These are phyloP conservation scores for Cystobasidium slooffiae DNA, from an alignment of 1,284 basidiomycete species.

Conservation along the genomic window DNA sequence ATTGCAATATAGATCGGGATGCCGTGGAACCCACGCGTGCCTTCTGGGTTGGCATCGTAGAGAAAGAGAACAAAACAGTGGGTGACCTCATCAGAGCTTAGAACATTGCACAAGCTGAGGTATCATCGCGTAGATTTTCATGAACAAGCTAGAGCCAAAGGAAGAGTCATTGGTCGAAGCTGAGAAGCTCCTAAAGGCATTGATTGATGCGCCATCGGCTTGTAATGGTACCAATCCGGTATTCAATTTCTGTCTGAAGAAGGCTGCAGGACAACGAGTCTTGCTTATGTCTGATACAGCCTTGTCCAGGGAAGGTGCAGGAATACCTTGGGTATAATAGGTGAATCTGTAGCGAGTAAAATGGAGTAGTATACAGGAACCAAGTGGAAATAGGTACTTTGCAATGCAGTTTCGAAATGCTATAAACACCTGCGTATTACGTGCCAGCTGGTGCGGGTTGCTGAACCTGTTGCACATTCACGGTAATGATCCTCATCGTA, in stretches of 20 bases:
- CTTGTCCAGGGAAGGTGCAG: not conserved
- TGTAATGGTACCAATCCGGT: conserved; percentile 27
- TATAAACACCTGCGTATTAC: too few species aligned
- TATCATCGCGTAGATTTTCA: conserved; percentile 13
- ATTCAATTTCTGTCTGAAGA: conserved; percentile 36
- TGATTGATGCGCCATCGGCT: conserved; percentile 11
- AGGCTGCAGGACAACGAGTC: not conserved
- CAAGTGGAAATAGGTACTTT: not conserved
- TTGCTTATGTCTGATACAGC: conserved; percentile 26
- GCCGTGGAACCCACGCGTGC: conserved; percentile 4
- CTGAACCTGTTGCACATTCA: too few species aligned
- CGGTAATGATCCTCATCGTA: too few species aligned
- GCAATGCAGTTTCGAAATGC: not conserved
- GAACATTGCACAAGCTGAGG: not conserved
- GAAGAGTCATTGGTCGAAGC: conserved; percentile 13
- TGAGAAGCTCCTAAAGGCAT: not conserved
- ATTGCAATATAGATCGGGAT: conserved; percentile 19
- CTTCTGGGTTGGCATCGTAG: conserved; percentile 21
- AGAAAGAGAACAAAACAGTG: conserved; percentile 17
- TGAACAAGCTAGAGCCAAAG: conserved; percentile 32
- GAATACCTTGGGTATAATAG: conserved; percentile 10
- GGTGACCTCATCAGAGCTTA: not conserved
- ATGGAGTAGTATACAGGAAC: not conserved
- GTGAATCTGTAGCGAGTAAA: not conserved
- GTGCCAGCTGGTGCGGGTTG: too few species aligned